Base-by-base conservation (phyloP, 192 early-diverging fungal species). In the Backusella liffmaniae region DNA sequence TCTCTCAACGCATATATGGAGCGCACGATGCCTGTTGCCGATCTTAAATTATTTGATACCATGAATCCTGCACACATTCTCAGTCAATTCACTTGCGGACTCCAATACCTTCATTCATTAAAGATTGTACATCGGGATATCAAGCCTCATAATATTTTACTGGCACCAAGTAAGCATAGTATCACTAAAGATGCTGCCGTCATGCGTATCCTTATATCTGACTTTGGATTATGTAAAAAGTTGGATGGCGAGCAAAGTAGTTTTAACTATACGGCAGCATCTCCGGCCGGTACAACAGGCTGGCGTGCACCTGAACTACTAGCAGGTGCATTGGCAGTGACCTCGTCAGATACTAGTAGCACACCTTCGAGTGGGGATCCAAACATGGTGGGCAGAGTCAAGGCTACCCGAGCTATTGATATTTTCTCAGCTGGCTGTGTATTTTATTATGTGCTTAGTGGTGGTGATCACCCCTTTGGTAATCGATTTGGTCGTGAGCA, bases 101-200 rank as follows among this genome's bases (percentile, higher is more conserved):
- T 99, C 16, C 87, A 92, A 59, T 94, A 98, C 75, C 80, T 99
- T 15, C 98, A 99, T 79, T 87, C 89, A 35, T 86, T 98, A 36
- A 96, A 98, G 83, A 96, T 99, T 77, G 97, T 99, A 4, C 98
- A 99, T 81, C 91, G 98, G 9, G 98, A 99, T 79, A 96, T 99
- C 77, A 99, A 99, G 82, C 98, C 91, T 16, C 92, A 98, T 69
- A 99, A 99, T 77, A 97, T 99, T 66, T 86, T 99, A 62, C 84
- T 98, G 46, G 91, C 90, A 5, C 87, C 88, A 23, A 85, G 88
- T 2, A 87, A 87, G 69, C 85, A 86, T 23, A 77, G 83, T 29
- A 71, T 77, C 21, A 75, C 72, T 1, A 78, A 84, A 26, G 32
- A 73, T 26, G 35, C 69, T 3, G 56, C 62, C 3, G 51, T 68